phyloP scores from a whole-genome alignment of 768 basidiomycete species.

The Lyophyllum semitale region DNA sequence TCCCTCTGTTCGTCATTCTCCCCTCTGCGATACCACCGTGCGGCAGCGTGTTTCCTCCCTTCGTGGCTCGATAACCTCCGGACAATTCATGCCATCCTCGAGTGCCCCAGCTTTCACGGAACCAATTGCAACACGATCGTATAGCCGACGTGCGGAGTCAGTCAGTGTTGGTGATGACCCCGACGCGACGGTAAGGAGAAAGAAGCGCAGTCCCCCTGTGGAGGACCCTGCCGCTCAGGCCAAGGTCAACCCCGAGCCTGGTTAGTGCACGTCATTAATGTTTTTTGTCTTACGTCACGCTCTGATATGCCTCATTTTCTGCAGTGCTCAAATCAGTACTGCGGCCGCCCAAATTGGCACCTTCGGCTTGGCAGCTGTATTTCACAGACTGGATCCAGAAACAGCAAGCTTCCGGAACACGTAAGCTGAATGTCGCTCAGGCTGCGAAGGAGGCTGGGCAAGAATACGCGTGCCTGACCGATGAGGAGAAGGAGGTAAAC shows the following conservation, averaged over 20 bases:
- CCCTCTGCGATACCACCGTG: constrained; percentile 41
- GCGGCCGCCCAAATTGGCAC: constrained; percentile 87
- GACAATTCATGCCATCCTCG: constrained; percentile 66
- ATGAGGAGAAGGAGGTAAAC: constrained; percentile 83
- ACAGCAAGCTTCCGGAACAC: constrained; percentile 74
- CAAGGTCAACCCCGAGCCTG: constrained; percentile 48
- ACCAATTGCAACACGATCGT: constrained; percentile 55
- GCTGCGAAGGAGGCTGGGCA: constrained; percentile 93
- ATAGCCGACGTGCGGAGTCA: constrained; percentile 70
- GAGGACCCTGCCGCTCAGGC: constrained; percentile 37
- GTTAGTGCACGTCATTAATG: constrained; percentile 25
- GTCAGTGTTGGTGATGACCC: constrained; percentile 61
- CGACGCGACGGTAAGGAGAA: constrained; percentile 74
- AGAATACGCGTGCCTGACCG: constrained; percentile 78
- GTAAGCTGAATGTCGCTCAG: constrained; percentile 93
- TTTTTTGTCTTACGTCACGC: constrained; percentile 15
- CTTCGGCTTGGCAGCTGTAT: constrained; percentile 95
- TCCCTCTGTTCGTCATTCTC: constrained; percentile 49
- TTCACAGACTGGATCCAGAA: constrained; percentile 94
- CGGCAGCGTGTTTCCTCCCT: constrained; percentile 43
- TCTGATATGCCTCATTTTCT: constrained; percentile 14
- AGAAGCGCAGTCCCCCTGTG: constrained; percentile 42
- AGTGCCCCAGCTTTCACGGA: constrained; percentile 67
- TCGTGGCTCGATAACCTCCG: constrained; percentile 49
- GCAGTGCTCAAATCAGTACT: constrained; percentile 75